Evolutionary conservation across 192 early-diverging fungal species (phyloP), one percentile per base, ranked within the genome.

Genomic region (Thoreauomyces humboldtii): DNA sequence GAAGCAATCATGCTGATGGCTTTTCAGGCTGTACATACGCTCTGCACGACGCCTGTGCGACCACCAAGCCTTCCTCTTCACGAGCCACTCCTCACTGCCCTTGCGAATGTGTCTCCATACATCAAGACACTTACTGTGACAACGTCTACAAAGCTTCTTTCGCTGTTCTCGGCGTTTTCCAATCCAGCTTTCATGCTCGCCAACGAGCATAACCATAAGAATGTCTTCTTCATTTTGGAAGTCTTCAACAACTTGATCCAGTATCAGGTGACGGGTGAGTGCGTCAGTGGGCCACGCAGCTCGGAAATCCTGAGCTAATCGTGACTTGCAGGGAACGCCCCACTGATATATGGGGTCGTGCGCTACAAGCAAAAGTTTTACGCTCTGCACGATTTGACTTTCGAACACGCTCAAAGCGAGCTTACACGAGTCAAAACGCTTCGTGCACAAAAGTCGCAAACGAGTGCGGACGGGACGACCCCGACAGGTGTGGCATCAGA

Each of bases 41-140:
- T 93, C 7, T 85, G 93, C 43, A 82, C 90, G 25, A 83, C 91
- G 11, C 90, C 90, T 25, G 82, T 80, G 63, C 81, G 84, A 41
- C 45, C 69, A 12, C 70, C 80, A 19, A 59, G 79, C 5, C 31
- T 57, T 1, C 76, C 86, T 0, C 75, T 93, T 5, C 91, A 92
- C 72, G 90, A 92, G 50, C 86, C 87, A 31, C 61, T 93, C 28
- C 75, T 96, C 25, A 71, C 90, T 17, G 81, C 87, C n/a, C 77
- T 96, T 24, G 75, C 87, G 36, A 96, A 96, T 65, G 81, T 93
- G 15, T 84, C 90, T 0, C 90, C 92, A 3, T 89, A 90, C 58
- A 57, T 94, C 42, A 91, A 90, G 45, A 84, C 84, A 41, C 60
- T 94, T 21, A 88, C 87, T 35, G 78, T 84, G 14, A 73, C 84